These are phyloP conservation scores for Colletotrichum horii DNA, from an alignment of 2,329 filamentous ascomycete species.

Conservation along the genomic window DNA sequence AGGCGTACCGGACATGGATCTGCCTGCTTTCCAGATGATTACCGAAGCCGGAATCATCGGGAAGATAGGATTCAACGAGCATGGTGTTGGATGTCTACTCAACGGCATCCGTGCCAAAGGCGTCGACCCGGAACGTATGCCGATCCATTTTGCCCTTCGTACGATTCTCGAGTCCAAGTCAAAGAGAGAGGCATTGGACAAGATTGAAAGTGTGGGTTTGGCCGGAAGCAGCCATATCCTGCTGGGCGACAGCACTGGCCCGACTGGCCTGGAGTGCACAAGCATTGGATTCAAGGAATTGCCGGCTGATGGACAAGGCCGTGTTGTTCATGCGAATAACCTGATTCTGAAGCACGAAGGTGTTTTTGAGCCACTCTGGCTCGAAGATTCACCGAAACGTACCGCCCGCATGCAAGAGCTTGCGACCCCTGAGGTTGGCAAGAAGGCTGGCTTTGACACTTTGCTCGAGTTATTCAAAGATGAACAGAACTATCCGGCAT, in stretches of 20 bases:
- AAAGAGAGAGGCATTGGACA: neutral
- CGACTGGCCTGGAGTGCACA: neutral
- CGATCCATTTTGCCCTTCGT: neutral
- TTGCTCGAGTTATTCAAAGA: neutral
- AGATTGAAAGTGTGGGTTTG: neutral
- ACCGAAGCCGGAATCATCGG: slow-evolving; percentile 67
- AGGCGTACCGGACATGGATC: neutral
- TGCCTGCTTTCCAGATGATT: slow-evolving; percentile 57
- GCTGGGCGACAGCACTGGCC: neutral
- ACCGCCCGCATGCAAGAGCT: neutral
- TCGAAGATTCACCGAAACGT: neutral
- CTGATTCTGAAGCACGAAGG: neutral
- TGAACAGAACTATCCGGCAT: neutral
- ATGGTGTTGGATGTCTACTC: slow-evolving; percentile 51
- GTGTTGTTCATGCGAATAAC: neutral
- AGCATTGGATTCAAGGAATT: neutral
- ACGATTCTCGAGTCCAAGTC: neutral
- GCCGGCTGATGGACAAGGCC: neutral
- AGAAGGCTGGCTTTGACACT: neutral
- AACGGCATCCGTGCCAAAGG: neutral
- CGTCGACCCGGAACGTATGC: neutral
- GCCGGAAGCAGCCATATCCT: neutral
- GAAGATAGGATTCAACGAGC: slow-evolving; percentile 68
- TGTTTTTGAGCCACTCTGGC: neutral
- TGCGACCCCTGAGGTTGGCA: neutral